Evolutionary conservation across 345 rosid genomes (phyloP), one percentile per base, ranked within the genome.

Genomic region (Aurinia saxatilis): DNA sequence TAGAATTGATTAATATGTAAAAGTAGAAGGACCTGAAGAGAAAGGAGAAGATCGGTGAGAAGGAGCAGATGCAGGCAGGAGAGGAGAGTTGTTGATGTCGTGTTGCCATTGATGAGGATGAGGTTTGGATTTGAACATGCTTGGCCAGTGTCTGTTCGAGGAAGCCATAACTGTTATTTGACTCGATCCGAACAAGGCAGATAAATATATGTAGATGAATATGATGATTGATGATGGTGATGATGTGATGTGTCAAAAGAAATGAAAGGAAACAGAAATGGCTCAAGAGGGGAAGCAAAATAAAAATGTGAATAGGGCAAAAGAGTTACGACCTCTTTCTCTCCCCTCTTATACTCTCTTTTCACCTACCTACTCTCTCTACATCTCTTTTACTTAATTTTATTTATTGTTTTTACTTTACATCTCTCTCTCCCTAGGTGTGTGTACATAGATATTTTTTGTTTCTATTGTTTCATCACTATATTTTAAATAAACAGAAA

Each of bases 121-220:
- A 49, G 97, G 99, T 83, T 95, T 95, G 81, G 96, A 88, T 69
- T 88, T 90, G 86, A 93, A 93, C 99, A 87, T 76, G 76, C 97
- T 93, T 59, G 99, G 97, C 99, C 99, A 93, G 91, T 93, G 97
- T 74, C 92, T 87, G 78, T 93, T 90, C 58, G 99, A 90, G 36
- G 99, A 93, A 79, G 95, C 96, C 99, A 93, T 90, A 73, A 57
- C 63, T 27, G 31, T 27, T 64, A 54, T 62, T 51, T 46, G 54
- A 55, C 58, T 63, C 8, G 58, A 49, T 41, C 55, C 34, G 39
- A 50, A 57, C n/a, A n/a, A n/a, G n/a, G 65, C 44, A 64, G 50
- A 64, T 31, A 57, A 50, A 47, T 63, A 46, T 63, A 11, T 57
- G 42, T 44, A 35, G 35, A 31, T 41, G 41, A 18, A 35, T 65